Conservation (phyloP, 2,329 filamentous ascomycete genomes). For the Aspergillus spinulosporus region DNA sequence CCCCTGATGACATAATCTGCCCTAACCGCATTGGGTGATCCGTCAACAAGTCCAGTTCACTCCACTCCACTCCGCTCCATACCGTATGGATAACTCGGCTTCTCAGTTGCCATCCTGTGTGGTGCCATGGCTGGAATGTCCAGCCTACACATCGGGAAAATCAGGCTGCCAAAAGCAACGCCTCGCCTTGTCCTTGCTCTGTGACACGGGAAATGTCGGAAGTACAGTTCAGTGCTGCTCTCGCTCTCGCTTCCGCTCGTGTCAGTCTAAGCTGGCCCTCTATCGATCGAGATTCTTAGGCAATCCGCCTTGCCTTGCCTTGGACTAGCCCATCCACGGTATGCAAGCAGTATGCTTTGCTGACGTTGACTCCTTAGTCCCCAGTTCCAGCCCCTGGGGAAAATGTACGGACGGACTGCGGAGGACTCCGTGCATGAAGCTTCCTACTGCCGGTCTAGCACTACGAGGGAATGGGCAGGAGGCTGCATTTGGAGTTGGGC, state of each 20-base stretch:
- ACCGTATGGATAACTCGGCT: constrained; percentile 2
- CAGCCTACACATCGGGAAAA: background rate
- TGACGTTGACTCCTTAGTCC: background rate
- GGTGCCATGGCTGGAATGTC: constrained; percentile 5
- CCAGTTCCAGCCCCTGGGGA: background rate
- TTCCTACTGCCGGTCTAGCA: background rate
- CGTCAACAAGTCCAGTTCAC: background rate
- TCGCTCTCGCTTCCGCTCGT: background rate
- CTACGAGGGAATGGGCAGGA: no score
- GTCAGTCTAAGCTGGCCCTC: background rate
- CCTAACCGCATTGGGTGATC: background rate
- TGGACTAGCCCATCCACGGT: background rate
- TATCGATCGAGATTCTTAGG: no score
- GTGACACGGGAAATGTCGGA: constrained; percentile 2
- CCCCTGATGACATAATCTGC: background rate
- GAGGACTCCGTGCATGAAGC: background rate
- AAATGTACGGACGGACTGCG: background rate
- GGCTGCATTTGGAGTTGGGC: background rate
- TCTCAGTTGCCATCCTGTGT: background rate
- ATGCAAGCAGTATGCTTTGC: background rate
- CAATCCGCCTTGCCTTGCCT: background rate
- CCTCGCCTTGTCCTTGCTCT: background rate
- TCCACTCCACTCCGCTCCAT: no score
- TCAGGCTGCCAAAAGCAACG: background rate
- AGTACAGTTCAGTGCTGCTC: background rate